These are phyloP conservation scores for Mitragyna speciosa DNA, from an alignment of 257 asterid species.

Conservation along the genomic window DNA sequence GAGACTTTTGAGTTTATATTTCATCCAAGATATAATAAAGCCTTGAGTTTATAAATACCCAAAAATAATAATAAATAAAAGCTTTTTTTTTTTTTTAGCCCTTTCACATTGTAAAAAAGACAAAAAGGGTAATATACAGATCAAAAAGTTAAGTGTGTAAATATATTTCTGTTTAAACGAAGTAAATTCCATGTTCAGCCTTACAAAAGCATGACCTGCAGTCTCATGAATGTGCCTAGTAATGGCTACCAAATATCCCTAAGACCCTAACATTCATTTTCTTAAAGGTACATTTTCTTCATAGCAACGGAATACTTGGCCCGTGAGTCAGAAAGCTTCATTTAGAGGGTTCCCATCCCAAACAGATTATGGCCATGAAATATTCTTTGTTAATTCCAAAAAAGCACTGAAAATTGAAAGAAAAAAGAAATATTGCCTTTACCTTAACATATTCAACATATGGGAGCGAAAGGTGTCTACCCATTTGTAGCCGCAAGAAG, in stretches of 20 bases:
- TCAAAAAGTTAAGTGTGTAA: too few species aligned
- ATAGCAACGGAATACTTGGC: not conserved
- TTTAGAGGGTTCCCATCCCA: not conserved
- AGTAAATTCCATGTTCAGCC: conserved; percentile 1
- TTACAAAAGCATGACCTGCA: not conserved
- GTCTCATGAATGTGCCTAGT: not conserved
- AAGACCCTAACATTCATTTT: not conserved
- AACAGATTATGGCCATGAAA: not conserved
- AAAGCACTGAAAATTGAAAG: not conserved
- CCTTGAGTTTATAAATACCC: too few species aligned
- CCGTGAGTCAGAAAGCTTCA: not conserved
- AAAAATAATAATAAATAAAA: too few species aligned
- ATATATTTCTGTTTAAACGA: too few species aligned
- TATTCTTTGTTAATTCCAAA: not conserved
- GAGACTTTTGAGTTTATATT: too few species aligned
- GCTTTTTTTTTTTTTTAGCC: too few species aligned
- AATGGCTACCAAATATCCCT: not conserved
- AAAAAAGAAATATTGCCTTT: conserved; percentile 11
- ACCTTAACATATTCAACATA: conserved; percentile 96
- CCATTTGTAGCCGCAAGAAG: conserved; percentile 75
- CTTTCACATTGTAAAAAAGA: too few species aligned
- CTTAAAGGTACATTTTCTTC: not conserved
- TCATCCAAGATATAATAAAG: too few species aligned
- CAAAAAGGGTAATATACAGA: too few species aligned
- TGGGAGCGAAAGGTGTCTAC: conserved; percentile 81